A percentile compares a stretch with the other conserved stretches of the same genome.
These are phyloP conservation scores for Astrephomene gubernaculifera DNA, from an alignment of 139 green algal species.

Conservation along the genomic window DNA sequence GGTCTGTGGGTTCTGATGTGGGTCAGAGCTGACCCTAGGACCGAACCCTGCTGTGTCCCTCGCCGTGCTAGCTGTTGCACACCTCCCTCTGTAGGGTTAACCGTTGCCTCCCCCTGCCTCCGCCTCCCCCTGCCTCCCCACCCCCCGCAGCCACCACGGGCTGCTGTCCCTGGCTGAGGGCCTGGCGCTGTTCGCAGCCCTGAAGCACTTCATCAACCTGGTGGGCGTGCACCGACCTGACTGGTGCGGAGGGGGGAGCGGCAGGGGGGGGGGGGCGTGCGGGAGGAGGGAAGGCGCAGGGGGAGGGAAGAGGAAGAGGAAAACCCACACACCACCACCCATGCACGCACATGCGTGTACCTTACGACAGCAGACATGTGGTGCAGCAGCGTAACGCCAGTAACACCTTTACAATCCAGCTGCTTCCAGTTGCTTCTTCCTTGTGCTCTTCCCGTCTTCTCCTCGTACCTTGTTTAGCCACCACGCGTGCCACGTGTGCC, in stretches of 20 bases:
- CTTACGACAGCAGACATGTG: too few relatives aligned
- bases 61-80: not conserved
- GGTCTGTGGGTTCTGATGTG: not conserved
- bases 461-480: not conserved
- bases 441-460: not conserved
- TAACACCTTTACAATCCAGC: not conserved
- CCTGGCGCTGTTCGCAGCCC: not conserved
- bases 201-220: slow-evolving; percentile 28
- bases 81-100: not conserved
- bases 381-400: too few relatives aligned
- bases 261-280: not conserved
- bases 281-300: not conserved
- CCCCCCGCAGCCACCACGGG: slow-evolving; percentile 5
- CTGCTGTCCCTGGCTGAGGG: slow-evolving; percentile 3
- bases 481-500: not conserved
- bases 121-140: not conserved
- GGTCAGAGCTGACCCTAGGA: not conserved
- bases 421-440: not conserved
- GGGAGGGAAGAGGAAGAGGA: not conserved
- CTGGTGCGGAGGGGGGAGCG: not conserved
- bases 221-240: slow-evolving; percentile 14
- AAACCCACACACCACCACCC: not conserved
- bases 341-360: too few relatives aligned
- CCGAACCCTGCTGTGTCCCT: not conserved
- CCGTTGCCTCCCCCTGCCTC: not conserved